These are phyloP conservation scores for Lithospermum erythrorhizon DNA, from an alignment of 257 asterid genomes.

Conservation along the genomic window DNA sequence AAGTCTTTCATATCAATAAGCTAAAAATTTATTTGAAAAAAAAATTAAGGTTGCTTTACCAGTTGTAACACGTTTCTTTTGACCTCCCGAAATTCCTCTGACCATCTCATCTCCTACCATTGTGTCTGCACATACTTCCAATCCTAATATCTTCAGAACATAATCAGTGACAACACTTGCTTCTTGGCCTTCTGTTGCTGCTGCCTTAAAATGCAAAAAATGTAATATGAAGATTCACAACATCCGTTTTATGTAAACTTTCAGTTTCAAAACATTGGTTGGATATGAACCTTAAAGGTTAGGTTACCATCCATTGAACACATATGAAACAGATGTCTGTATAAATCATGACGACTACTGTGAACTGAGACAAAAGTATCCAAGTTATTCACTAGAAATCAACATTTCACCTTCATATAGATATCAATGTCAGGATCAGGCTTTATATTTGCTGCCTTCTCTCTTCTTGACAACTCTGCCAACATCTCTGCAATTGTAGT, in stretches of 20 bases:
- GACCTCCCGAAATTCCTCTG: constrained; percentile 89
- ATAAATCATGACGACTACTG: neutral
- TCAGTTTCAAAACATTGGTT: too few relatives aligned
- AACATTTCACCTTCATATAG: constrained; percentile 58
- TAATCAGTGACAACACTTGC: neutral
- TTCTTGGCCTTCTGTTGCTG: neutral
- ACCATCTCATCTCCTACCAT: constrained; percentile 78
- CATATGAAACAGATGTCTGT: too few relatives aligned
- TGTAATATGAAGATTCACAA: too few relatives aligned
- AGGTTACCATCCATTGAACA: too few relatives aligned
- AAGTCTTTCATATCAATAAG: neutral
- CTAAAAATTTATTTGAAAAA: neutral
- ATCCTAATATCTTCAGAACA: constrained; percentile 56
- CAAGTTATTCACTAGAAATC: too few relatives aligned
- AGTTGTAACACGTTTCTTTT: constrained; percentile 73
- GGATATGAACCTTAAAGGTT: too few relatives aligned
- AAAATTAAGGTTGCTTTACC: constrained; percentile 25
- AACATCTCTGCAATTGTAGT: constrained; percentile 39
- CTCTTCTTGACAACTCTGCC: constrained; percentile 74
- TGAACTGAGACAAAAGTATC: too few relatives aligned
- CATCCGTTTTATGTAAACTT: too few relatives aligned
- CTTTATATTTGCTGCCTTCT: constrained; percentile 68
- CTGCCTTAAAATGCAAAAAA: too few relatives aligned
- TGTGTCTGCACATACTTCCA: constrained; percentile 80
- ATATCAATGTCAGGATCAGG: constrained; percentile 81